phyloP scores from a whole-genome alignment of 78 protist species.

The Dictyostelium discoideum region dicty_2.7 NC_007089.4:5714501-5715000 shows the following conservation, averaged over 20 bases:
- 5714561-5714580: neutral
- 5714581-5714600: too few relatives aligned
- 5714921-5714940: neutral
- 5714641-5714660: constrained; percentile 18
- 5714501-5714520: neutral
- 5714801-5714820: neutral
- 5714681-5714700: neutral
- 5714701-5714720: neutral
- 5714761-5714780: neutral
- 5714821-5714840: neutral
- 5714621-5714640: neutral
- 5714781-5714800: constrained; percentile 6
- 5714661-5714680: neutral
- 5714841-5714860: neutral
- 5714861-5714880: neutral
- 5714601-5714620: neutral
- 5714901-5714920: neutral
- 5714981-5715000: neutral
- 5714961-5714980: neutral
- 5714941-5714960: neutral
- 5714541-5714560: neutral
- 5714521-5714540: neutral
- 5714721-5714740: neutral
- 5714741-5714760: constrained; percentile 7
- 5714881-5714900: neutral